Conservation (phyloP, 192 early-diverging fungal genomes). For the Coemansia sp. region DNA sequence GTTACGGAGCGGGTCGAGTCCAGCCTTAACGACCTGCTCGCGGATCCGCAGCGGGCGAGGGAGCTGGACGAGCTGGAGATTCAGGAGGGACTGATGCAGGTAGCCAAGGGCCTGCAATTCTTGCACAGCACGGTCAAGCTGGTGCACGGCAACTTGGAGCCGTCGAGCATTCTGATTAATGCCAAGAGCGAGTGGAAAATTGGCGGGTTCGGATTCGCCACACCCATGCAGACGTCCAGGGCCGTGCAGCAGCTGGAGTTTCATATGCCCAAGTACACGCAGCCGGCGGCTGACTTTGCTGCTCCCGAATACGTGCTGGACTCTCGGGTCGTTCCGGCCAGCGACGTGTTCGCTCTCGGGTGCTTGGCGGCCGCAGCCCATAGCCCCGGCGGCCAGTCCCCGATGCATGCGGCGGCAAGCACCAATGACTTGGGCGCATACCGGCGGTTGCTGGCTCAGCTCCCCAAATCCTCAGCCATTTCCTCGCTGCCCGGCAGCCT, state of each 20-base stretch:
- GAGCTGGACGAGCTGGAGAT: slow-evolving; percentile 64
- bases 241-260: slow-evolving; percentile 57
- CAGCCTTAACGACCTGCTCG: slow-evolving; percentile 63
- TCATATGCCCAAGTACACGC: slow-evolving; percentile 57
- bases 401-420: slow-evolving; percentile 49
- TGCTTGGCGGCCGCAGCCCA: slow-evolving; percentile 73
- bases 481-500: slow-evolving; percentile 56
- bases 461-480: slow-evolving; percentile 32
- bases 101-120: slow-evolving; percentile 72
- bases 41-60: slow-evolving; percentile 5
- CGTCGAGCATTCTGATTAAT: slow-evolving; percentile 73
- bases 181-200: slow-evolving; percentile 82
- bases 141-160: slow-evolving; percentile 72
- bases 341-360: slow-evolving; percentile 78
- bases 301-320: slow-evolving; percentile 74
- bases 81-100: slow-evolving; percentile 74
- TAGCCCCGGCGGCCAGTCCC: slow-evolving; percentile 45
- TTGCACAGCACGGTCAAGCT: slow-evolving; percentile 69
- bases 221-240: neutral
- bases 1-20: slow-evolving; percentile 71
- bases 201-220: slow-evolving; percentile 69
- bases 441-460: slow-evolving; percentile 52
- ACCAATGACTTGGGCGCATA: slow-evolving; percentile 66
- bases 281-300: slow-evolving; percentile 59
- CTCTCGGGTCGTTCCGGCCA: slow-evolving; percentile 50